Conservation (phyloP, 106 monocot genomes). For the Gastrodia elata region DNA sequence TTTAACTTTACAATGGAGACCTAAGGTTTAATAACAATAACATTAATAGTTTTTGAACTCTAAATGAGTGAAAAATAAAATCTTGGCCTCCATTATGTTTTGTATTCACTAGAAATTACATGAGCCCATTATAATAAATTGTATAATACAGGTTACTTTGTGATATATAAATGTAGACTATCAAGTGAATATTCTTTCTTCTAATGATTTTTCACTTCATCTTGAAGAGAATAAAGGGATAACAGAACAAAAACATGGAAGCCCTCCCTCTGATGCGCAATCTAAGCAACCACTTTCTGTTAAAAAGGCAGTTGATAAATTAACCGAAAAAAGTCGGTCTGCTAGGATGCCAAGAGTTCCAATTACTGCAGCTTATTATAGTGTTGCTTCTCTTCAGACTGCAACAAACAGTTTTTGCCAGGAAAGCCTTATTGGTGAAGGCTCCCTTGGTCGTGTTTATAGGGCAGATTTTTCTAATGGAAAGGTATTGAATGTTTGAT, state of each 20-base stretch:
- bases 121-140: background rate
- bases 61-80: background rate
- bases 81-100: background rate
- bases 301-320: slow-evolving; percentile 29
- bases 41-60: background rate
- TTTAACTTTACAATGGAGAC: background rate
- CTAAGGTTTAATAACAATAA: background rate
- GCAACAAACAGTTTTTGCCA: slow-evolving; percentile 85
- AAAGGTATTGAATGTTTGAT: slow-evolving; percentile 45
- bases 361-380: slow-evolving; percentile 67
- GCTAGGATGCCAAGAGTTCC: slow-evolving; percentile 30
- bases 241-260: slow-evolving; percentile 31
- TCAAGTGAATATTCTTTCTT: background rate
- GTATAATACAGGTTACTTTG: background rate
- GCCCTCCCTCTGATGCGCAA: slow-evolving; percentile 18
- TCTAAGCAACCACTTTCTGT: slow-evolving; percentile 38
- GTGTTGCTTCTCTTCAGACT: slow-evolving; percentile 67
- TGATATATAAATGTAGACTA: background rate
- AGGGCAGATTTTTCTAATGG: slow-evolving; percentile 67
- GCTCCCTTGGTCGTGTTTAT: slow-evolving; percentile 88
- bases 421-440: slow-evolving; percentile 81
- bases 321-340: slow-evolving; percentile 35
- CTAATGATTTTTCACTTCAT: background rate
- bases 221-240: slow-evolving; percentile 34
- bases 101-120: background rate